Base-by-base conservation (phyloP, 1,284 basidiomycete species). In the Tilletia indica region DNA sequence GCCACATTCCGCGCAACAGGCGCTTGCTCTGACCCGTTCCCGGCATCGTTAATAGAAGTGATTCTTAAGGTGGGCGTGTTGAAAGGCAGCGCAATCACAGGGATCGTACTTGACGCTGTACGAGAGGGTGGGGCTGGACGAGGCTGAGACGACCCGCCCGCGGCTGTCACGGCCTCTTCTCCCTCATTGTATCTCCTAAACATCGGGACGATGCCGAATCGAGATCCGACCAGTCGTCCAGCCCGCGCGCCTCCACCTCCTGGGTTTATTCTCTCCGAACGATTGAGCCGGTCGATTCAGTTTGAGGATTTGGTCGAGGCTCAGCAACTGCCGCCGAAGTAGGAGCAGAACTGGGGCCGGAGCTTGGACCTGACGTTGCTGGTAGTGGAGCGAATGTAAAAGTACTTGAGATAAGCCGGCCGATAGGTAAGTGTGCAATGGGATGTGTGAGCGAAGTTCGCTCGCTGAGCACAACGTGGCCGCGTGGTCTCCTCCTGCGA, bases 361-460 rank as follows among this genome's bases (percentile, higher is more conserved):
- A 34, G 34, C 9, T n/a, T 64, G 61, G 34, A 64, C 36, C 38
- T 6, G 11, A 34, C 16, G 3, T n/a, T 64, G 61, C 39, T 16
- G 36, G 16, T 5, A 64, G 36, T 19, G 61, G 61, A 14, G n/a
- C 34, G 38, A 64, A 64, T 6, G 61, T 64, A 34, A 64, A 64
- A 2, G 61, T 64, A 16, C n/a, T 64, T 16, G 31, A 34, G 16
- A 64, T 19, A n/a, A 64, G 36, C 21, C 19, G 34, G 61, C 8
- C 61, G 21, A 64, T 11, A 14, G 61, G 61, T 16, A 64, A 38
- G 36, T 64, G 61, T 19, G 14, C 61, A 21, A 64, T 39, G 4
- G 61, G 61, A 64, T 64, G 61, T 5, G 61, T 64, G 16, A 64
- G 61, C 36, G 61, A 38, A 38, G 31, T 64, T 19, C 61, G 34